Percentiles rank a stretch among this genome's conserved stretches.
These are phyloP conservation scores for Flueggea neowawraea DNA, from an alignment of 441 rosid species.

Conservation along the genomic window DNA sequence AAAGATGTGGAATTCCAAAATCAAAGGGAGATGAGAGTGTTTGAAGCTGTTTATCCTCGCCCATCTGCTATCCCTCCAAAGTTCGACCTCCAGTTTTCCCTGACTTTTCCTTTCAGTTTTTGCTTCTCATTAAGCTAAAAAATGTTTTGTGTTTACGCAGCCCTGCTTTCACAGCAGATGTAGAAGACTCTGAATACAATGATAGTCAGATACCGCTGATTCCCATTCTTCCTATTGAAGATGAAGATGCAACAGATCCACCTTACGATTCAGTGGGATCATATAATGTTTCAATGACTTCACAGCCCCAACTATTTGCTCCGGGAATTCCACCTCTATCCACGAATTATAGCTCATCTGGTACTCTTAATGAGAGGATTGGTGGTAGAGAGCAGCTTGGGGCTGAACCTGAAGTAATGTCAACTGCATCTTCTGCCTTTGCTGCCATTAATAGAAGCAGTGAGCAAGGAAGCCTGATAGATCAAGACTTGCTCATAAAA, in stretches of 20 bases:
- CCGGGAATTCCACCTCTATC: constrained; percentile 28
- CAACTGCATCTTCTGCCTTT: constrained; percentile 68
- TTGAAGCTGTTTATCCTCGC: constrained; percentile 68
- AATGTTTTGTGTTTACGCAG: constrained; percentile 41
- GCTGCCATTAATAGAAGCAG: constrained; percentile 61
- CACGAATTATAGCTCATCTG: constrained; percentile 19
- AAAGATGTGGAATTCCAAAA: constrained; percentile 39
- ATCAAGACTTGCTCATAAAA: constrained; percentile 74
- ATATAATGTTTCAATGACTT: constrained; percentile 26
- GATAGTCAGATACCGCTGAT: constrained; percentile 48
- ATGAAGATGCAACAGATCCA: constrained; percentile 63
- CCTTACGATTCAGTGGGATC: constrained; percentile 37
- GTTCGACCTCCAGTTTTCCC: constrained; percentile 18
- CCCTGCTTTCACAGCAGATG: constrained; percentile 51
- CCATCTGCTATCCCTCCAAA: constrained; percentile 49
- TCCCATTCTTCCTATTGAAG: constrained; percentile 90
- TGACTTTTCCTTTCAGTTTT: constrained; percentile 10
- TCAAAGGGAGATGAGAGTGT: constrained; percentile 45
- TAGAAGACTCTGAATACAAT: constrained; percentile 33
- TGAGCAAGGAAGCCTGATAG: constrained; percentile 71
- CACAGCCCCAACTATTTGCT: constrained; percentile 35
- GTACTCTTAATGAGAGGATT: constrained; percentile 27
- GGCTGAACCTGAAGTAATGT: constrained; percentile 45
- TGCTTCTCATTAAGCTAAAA: constrained; percentile 5
- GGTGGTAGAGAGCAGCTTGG: constrained; percentile 21